Evolutionary conservation across 2,329 filamentous ascomycete genomes (phyloP), one percentile per base, ranked within the genome.

Genomic region (Emergomyces pasteurianus): DNA sequence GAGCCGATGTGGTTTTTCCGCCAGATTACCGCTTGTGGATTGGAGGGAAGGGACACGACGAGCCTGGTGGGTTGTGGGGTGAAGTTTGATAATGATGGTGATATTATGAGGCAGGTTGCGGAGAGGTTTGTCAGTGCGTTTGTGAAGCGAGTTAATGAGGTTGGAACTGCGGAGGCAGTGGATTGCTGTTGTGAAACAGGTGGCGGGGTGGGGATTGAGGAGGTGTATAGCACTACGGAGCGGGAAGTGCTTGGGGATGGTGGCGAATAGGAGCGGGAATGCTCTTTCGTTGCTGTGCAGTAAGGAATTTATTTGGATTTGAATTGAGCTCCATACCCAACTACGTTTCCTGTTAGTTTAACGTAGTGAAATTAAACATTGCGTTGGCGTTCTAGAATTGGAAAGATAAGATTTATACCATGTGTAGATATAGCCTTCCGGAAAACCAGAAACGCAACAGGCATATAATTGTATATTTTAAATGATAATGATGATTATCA

Each of bases 21-120:
- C 28, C 81, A 92, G 63, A 95, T 97, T 72, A 86, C 92, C n/a
- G 88, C 91, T 16, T 97, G 92, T 78, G 94, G 94, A 0, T 74
- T 97, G 46, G 85, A 87, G 63, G 92, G 88, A 28, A 89, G 88
- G 76, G 79, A 81, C 63, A 86, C 89, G 59, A 95, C 90, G n/a
- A 92, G 84, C 71, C 80, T 96, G 62, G 77, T 79, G 64, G 78
- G 76, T 46, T 81, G 88, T 72, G 72, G 73, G 1, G 53, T 56
- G 34, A 36, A 28, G 10, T 5, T 66, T 71, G 1, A 61, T 78
- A 76, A 43, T 81, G 88, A 72, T 71, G 73, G 6, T 3, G 66
- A 70, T 5, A 60, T 47, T 1, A 61, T 76, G 59, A 66, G 85
- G 40, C 69, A 73, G 59, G 72, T 76, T 60, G 73, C 73, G 7